Conservation (phyloP, 768 basidiomycete species). For the Leucocoprinus birnbaumii region DNA sequence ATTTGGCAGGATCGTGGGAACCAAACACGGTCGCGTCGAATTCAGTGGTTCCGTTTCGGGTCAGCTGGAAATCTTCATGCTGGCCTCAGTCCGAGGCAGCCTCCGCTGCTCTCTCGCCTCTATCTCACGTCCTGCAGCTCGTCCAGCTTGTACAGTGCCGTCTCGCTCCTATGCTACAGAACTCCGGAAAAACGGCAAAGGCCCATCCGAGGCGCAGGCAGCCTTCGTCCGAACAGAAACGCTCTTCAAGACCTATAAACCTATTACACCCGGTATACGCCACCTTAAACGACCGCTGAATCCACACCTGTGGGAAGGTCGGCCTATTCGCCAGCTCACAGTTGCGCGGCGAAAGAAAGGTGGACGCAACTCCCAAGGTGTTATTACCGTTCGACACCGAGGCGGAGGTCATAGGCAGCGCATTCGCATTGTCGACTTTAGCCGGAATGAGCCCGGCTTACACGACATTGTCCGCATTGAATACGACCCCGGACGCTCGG, state of each 20-base stretch:
- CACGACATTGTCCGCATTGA: conserved; percentile 94
- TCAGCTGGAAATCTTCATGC: conserved; percentile 28
- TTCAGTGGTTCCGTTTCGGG: conserved; percentile 19
- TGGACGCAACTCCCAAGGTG: conserved; percentile 80
- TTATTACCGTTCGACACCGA: conserved; percentile 82
- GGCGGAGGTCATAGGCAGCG: conserved; percentile 92
- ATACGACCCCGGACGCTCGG: conserved; percentile 92
- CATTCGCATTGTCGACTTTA: conserved; percentile 85
- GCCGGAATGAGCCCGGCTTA: conserved; percentile 70
- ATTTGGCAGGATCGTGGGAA: conserved; percentile 12
- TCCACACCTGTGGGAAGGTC: conserved; percentile 79
- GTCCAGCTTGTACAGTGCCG: conserved; percentile 11
- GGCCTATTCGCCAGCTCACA: conserved; percentile 84
- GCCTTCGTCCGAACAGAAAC: conserved; percentile 50
- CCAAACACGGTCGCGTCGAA: conserved; percentile 15
- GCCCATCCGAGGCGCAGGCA: conserved; percentile 29
- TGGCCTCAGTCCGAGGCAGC: conserved; percentile 41
- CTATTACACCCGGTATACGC: conserved; percentile 81
- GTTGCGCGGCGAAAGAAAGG: conserved; percentile 79
- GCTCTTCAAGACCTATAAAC: conserved; percentile 88
- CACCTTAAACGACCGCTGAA: conserved; percentile 84
- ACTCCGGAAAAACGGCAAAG: conserved; percentile 33
- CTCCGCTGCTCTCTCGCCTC: conserved; percentile 31
- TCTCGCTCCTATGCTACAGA: conserved; percentile 34
- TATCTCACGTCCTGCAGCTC: conserved; percentile 7